A percentile compares a stretch with the other conserved stretches of the same genome.
phyloP scores from a whole-genome alignment of 257 asterid genomes.

The Solanum chiquidenum region DNA sequence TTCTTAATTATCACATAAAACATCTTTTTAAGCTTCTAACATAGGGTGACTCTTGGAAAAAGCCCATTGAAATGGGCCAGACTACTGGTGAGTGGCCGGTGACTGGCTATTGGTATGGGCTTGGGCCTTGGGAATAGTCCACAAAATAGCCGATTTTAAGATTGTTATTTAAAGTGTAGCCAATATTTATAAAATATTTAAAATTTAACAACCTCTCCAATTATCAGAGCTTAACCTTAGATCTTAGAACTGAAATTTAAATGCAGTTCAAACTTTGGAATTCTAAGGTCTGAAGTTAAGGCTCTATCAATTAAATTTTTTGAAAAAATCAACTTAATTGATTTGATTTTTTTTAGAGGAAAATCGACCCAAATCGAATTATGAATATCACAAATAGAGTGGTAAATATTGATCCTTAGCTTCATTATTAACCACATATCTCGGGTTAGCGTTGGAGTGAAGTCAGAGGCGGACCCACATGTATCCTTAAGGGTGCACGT shows the following conservation, averaged over 20 bases:
- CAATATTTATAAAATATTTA: background rate
- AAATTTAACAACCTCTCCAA: background rate
- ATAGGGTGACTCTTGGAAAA: background rate
- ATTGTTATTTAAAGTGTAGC: background rate
- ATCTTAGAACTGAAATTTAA: background rate
- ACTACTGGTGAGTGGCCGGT: background rate
- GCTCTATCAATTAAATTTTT: background rate
- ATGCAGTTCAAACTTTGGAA: background rate
- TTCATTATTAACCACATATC: background rate
- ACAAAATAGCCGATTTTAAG: background rate
- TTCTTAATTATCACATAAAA: no score
- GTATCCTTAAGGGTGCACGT: no score
- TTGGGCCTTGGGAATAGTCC: background rate
- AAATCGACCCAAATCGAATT: background rate
- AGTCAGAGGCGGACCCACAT: background rate
- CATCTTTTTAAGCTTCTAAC: no score
- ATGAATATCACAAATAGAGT: background rate
- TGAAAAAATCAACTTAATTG: background rate
- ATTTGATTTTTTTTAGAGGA: background rate
- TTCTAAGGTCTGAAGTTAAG: background rate
- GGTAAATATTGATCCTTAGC: background rate
- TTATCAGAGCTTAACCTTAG: background rate
- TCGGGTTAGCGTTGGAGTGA: background rate
- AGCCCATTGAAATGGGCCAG: background rate
- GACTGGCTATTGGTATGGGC: background rate